These are phyloP conservation scores for Nematodospora valgi DNA, from an alignment of 805 yeast species.

Conservation along the genomic window DNA sequence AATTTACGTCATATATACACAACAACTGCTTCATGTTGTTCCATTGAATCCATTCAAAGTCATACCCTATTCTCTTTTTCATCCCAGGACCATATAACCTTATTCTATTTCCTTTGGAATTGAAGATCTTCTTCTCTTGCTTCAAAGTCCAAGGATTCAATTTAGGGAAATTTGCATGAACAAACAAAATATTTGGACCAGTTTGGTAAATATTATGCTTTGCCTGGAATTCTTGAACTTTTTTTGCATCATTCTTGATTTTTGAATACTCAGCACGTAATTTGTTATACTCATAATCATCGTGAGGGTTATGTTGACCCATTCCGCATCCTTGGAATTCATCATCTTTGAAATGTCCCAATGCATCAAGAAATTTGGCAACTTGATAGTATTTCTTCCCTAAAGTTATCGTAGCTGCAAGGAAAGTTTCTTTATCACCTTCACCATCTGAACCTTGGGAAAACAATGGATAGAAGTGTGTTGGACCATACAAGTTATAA, in stretches of 20 bases:
- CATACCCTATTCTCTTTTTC: constrained; percentile 49
- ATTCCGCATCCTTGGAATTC: constrained; percentile 67
- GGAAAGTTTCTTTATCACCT: constrained; percentile 78
- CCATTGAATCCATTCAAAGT: constrained; percentile 61
- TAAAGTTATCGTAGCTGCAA: constrained; percentile 61
- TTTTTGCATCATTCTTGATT: constrained; percentile 7
- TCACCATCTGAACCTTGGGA: constrained; percentile 58
- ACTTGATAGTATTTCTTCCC: constrained; percentile 53
- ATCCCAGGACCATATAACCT: constrained; percentile 59
- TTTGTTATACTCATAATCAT: constrained; percentile 40
- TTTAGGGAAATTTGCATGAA: constrained; percentile 68
- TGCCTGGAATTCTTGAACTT: constrained; percentile 7
- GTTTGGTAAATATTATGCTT: constrained; percentile 11
- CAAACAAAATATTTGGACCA: constrained; percentile 42
- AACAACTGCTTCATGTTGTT: constrained; percentile 50
- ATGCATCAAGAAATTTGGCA: constrained; percentile 46
- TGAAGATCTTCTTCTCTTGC: constrained; percentile 36
- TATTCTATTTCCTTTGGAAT: constrained; percentile 44
- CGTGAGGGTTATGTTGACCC: constrained; percentile 72
- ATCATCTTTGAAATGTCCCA: constrained; percentile 40
- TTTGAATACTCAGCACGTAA: constrained; percentile 12
- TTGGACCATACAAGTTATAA: constrained; percentile 39
- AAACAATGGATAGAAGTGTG: constrained; percentile 39
- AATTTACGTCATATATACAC: constrained; percentile 47
- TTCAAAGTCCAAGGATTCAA: constrained; percentile 57